Evolutionary conservation across 202 grass and related monocot genomes (phyloP), one percentile per base, ranked within the genome.

Genomic region (Zizania palustris): DNA sequence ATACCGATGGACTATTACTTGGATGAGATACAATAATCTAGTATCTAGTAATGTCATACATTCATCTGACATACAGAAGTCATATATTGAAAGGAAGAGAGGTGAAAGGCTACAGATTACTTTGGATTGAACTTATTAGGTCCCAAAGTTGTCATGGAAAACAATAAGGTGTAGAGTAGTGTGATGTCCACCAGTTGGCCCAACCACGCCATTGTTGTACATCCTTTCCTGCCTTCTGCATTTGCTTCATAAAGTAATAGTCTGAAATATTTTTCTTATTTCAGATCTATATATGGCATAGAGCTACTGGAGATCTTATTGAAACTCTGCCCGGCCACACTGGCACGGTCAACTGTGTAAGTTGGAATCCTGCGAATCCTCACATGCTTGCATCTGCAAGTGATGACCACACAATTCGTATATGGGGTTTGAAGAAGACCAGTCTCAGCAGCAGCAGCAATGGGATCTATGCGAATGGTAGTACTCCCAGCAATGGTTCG

Each of bases 261-360:
- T 63, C 11, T 11, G 45, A 11, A 63, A 71, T 14, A 18, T 4
- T 41, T 60, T 74, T 69, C 19, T 43, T 82, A 19, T 79, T 54
- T 43, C 79, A 97, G 94, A 91, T 97, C 34, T 97, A 97, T 59
- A 92, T 97, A 92, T 97, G 94, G 94, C 94, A 92, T 67, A 77
- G 94, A 84, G 67, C 65, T 54, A 90, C 86, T 3, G 91, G 85
- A 64, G 87, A 90, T 86, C 70, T 97, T 21, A 85, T 97, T 14
- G 75, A 97, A 76, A 78, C 85, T 44, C 70, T 97, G 43, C 66
- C 84, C 62, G 94, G 94, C 22, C 94, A 97, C 80, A 90, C 94
- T 0, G 94, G 89, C 46, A 61, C 84, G 16, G 94, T 97, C 58
- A 97, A 97, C 79, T 92, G 88, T 12, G 94, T 93, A 53, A 93